phyloP scores from a whole-genome alignment of 1,284 basidiomycete species.

The Meripilus lineatus region DNA sequence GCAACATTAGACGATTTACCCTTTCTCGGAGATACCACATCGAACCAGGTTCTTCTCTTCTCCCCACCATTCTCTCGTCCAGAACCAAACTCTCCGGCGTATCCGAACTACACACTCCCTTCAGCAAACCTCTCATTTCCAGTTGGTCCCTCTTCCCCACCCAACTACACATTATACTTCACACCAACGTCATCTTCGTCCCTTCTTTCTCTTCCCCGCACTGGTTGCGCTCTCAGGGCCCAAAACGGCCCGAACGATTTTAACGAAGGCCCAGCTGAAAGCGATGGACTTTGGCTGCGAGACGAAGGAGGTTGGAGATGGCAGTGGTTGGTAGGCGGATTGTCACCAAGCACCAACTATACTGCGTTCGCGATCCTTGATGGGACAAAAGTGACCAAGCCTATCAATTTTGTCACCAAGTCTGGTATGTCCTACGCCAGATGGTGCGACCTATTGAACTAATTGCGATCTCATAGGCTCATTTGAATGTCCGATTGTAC shows the following conservation, averaged over 20 bases:
- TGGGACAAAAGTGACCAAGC: slow-evolving; percentile 49
- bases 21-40: slow-evolving; percentile 72
- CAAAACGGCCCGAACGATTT: slow-evolving; percentile 19
- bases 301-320: slow-evolving; percentile 55
- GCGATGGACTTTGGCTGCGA: slow-evolving; percentile 49
- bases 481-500: slow-evolving; percentile 71
- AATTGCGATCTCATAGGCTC: slow-evolving; percentile 35
- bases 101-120: slow-evolving; percentile 80
- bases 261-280: slow-evolving; percentile 15
- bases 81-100: slow-evolving; percentile 40
- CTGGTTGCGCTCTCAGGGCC: slow-evolving; percentile 50
- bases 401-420: slow-evolving; percentile 67
- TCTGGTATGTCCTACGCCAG: slow-evolving; percentile 41
- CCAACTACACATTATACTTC: slow-evolving; percentile 53
- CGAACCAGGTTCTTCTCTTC: slow-evolving; percentile 72
- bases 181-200: slow-evolving; percentile 37
- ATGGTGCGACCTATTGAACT: neutral
- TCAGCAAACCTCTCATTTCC: slow-evolving; percentile 49
- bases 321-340: slow-evolving; percentile 58
- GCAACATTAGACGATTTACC: slow-evolving; percentile 41
- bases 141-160: slow-evolving; percentile 28
- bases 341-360: slow-evolving; percentile 65
- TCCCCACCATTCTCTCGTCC: slow-evolving; percentile 53
- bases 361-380: slow-evolving; percentile 59
- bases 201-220: slow-evolving; percentile 45